Evolutionary conservation across 306 rosid species (phyloP), one percentile per base, ranked within the genome.

Genomic region (Aeschynomene evenia): DNA sequence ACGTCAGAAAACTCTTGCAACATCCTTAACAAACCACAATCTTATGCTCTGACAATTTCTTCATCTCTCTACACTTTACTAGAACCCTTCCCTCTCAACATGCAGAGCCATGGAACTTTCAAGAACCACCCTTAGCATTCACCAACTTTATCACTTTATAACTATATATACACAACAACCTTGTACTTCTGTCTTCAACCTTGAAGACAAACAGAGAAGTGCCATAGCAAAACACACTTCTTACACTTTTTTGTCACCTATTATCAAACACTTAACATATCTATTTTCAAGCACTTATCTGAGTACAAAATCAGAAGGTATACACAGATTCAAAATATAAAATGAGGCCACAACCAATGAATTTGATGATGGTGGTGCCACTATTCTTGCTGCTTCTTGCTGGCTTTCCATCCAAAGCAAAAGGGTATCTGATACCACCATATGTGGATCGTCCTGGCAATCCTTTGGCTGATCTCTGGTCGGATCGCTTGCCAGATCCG

Each of bases 391-490:
- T 80, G 26, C 57, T 67, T 72, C 29, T 76, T 24, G 23, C 59
- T 36, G 76, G 63, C 53, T 43, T 58, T 50, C 69, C 73, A 58
- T 60, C 63, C 22, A 67, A 74, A 21, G 45, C 73, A 80, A 39
- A 81, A 11, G 88, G 79, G 6, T 85, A 83, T 39, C 51, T 83
- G 45, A 74, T 83, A 1, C 86, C 86, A 26, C 86, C 86, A 26
- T 42, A 73, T 34, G 3, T 55, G 7, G 86, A 85, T 33, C 81
- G 73, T 26, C 80, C 80, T 6, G 74, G 76, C 14, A 68, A 65
- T 60, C 9, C 67, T 21, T 42, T 54, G 24, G 22, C 50, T 49
- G 88, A 72, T 65, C 61, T 63, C 8, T 66, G 51, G 84, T 24
- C 79, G 2, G 84, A 81, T 68, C 64, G 61, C 1, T 76, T 77